phyloP scores from a whole-genome alignment of 345 rosid species.

The Sisymbrium altissimum region DNA sequence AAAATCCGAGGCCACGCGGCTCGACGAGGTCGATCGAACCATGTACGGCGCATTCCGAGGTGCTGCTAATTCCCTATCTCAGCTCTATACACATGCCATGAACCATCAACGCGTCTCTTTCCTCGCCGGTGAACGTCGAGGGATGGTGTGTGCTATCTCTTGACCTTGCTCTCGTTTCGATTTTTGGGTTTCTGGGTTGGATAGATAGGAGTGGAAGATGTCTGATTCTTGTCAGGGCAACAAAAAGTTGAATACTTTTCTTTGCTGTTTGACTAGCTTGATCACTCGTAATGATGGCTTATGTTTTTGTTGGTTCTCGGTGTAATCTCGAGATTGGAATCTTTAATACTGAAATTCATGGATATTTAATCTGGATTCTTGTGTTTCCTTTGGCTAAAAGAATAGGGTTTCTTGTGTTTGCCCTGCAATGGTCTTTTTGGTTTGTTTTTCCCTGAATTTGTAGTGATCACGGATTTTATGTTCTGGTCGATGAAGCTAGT shows the following conservation, averaged over 20 bases:
- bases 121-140: constrained; percentile 81
- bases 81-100: constrained; percentile 84
- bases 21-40: constrained; percentile 92
- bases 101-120: constrained; percentile 71
- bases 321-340: background rate
- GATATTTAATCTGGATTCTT: background rate
- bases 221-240: background rate
- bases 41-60: constrained; percentile 83
- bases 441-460: no score
- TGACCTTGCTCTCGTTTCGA: background rate
- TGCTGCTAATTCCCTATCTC: constrained; percentile 94
- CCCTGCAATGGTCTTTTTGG: background rate
- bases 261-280: background rate
- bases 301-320: background rate
- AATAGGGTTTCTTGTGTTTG: no score
- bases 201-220: background rate
- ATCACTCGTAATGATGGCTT: background rate
- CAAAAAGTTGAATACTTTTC: background rate
- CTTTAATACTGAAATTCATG: background rate
- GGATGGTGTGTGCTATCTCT: constrained; percentile 38
- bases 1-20: constrained; percentile 72
- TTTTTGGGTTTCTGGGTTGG: background rate
- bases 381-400: no score
- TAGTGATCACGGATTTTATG: no score
- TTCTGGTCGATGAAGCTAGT: background rate